Percentiles rank a stretch among this genome's conserved stretches.
phyloP scores from a whole-genome alignment of 2,329 filamentous ascomycete genomes.

The Tolypocladium tundrense region DNA sequence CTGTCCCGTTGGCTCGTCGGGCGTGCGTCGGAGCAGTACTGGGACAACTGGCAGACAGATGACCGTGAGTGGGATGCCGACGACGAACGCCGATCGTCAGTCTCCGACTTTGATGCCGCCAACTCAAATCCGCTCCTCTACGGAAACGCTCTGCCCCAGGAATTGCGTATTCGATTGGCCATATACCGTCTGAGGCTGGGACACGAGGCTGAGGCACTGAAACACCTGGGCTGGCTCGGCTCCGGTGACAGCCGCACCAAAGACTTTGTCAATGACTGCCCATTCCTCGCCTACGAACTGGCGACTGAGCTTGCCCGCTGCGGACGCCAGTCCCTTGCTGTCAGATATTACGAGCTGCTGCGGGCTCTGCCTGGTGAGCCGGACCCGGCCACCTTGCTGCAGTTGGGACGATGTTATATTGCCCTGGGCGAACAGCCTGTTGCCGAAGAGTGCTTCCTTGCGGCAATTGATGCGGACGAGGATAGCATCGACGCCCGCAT shows the following conservation, averaged over 20 bases:
- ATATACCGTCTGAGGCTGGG: constrained; percentile 68
- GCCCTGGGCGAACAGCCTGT: constrained; percentile 51
- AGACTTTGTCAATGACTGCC: constrained; percentile 52
- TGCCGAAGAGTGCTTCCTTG: constrained; percentile 69
- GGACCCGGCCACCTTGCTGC: constrained; percentile 42
- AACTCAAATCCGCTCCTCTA: constrained; percentile 50
- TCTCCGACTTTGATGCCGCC: constrained; percentile 49
- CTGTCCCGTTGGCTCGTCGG: constrained; percentile 76
- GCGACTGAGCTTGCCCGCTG: constrained; percentile 32
- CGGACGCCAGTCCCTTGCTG: constrained; percentile 26
- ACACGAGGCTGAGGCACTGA: constrained; percentile 59
- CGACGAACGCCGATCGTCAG: constrained; percentile 54
- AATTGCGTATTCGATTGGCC: constrained; percentile 75
- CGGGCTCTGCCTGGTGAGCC: constrained; percentile 34
- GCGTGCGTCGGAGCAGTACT: constrained; percentile 61
- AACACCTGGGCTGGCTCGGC: constrained; percentile 61
- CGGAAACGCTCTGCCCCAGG: constrained; percentile 64
- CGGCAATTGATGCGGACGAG: constrained; percentile 61
- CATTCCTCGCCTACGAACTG: constrained; percentile 68
- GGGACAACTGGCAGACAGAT: constrained; percentile 62
- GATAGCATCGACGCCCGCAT: constrained; percentile 67
- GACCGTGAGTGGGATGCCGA: constrained; percentile 84
- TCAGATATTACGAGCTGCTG: constrained; percentile 47
- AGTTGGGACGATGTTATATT: constrained; percentile 59
- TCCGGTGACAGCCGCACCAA: constrained; percentile 40